Conservation (phyloP, 2,329 filamentous ascomycete genomes). For the Paraphaeosphaeria minitans region DNA sequence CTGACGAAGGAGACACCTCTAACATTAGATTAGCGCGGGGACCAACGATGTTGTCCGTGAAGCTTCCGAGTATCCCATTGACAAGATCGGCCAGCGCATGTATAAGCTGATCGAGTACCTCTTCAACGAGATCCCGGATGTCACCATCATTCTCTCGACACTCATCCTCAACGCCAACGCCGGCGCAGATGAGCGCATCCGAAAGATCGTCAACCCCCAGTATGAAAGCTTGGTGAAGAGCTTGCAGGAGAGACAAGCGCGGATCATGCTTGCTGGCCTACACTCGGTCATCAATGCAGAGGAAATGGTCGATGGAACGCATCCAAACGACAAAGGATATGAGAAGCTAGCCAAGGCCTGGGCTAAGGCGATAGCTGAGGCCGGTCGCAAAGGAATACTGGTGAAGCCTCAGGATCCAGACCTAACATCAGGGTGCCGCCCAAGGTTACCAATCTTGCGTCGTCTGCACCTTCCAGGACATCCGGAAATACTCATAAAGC, state of each 20-base stretch:
- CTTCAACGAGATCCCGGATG: constrained; percentile 4
- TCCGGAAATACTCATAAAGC: not conserved
- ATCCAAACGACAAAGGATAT: constrained; percentile 1
- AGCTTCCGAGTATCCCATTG: not conserved
- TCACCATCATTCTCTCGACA: constrained; percentile 11
- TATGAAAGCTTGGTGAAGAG: constrained; percentile 3
- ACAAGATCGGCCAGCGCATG: constrained; percentile 6
- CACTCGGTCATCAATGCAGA: not conserved
- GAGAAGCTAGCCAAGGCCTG: not conserved
- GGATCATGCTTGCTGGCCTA: constrained; percentile 13
- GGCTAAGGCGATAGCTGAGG: not conserved
- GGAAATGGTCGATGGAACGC: constrained; percentile 5
- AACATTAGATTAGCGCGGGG: constrained; percentile 1
- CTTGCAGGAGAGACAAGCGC: not conserved
- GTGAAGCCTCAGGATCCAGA: not conserved
- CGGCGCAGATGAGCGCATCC: not conserved
- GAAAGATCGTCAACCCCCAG: constrained; percentile 7
- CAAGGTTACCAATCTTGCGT: not conserved
- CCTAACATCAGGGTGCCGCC: not conserved
- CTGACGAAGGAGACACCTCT: not conserved
- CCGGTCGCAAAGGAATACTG: not conserved
- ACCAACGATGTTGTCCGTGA: constrained; percentile 11
- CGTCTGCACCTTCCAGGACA: not conserved
- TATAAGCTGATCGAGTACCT: constrained; percentile 2
- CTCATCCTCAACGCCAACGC: not conserved